These are phyloP conservation scores for Glebionis coronaria DNA, from an alignment of 129 eudicot species.

Conservation along the genomic window DNA sequence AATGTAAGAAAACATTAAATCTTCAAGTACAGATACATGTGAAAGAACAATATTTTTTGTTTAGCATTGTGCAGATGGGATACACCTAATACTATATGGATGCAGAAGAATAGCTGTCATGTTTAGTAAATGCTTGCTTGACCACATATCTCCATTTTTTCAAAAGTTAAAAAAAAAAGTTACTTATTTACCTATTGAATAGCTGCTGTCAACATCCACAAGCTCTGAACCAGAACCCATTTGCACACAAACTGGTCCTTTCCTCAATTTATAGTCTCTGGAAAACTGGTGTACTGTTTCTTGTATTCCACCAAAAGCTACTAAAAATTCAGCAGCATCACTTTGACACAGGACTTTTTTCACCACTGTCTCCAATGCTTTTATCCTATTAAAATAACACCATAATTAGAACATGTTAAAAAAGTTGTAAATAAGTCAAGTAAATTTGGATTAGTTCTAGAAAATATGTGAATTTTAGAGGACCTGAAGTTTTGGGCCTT, in stretches of 20 bases:
- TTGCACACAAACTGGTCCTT: constrained; percentile 52
- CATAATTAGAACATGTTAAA: background rate
- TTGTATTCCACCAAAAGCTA: constrained; percentile 71
- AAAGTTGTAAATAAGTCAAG: background rate
- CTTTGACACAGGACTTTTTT: constrained; percentile 63
- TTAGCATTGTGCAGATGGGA: constrained; percentile 5
- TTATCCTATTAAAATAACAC: constrained; percentile 42
- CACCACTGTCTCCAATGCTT: constrained; percentile 73
- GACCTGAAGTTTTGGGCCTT: constrained; percentile 98
- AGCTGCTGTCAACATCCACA: constrained; percentile 27
- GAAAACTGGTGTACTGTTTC: constrained; percentile 68
- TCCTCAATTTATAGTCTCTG: constrained; percentile 40
- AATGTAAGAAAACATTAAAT: constrained; percentile 7
- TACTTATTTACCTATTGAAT: constrained; percentile 14
- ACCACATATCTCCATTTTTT: constrained; percentile 18
- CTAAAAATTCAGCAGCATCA: constrained; percentile 85
- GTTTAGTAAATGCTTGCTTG: constrained; percentile 24
- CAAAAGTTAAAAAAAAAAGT: background rate
- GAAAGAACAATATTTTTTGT: constrained; percentile 19
- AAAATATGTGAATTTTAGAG: background rate
- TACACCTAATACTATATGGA: constrained; percentile 27
- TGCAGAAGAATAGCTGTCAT: constrained; percentile 28
- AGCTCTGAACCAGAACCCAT: constrained; percentile 23
- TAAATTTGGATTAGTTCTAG: background rate
- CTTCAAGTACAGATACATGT: constrained; percentile 16